These are phyloP conservation scores for Glycine soja DNA, from an alignment of 306 rosid species.

Conservation along the genomic window DNA sequence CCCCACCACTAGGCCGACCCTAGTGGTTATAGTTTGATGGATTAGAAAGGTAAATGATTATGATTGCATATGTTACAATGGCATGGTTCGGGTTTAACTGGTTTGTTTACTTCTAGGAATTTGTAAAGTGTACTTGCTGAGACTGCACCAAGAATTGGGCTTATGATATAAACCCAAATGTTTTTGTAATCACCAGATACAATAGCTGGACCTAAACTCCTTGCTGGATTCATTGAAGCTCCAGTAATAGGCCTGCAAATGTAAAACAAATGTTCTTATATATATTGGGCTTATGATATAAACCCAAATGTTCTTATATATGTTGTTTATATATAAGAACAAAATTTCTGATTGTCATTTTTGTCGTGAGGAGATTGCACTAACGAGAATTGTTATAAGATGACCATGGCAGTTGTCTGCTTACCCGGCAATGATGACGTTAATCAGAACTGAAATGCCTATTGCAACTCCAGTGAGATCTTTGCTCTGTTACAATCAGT, in stretches of 20 bases:
- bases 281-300: no score
- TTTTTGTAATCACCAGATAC: slow-evolving; percentile 45
- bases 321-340: neutral
- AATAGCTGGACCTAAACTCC: slow-evolving; percentile 66
- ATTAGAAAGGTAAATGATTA: slow-evolving; percentile 25
- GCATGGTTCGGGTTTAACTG: slow-evolving; percentile 30
- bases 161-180: slow-evolving; percentile 52
- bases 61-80: slow-evolving; percentile 13
- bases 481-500: slow-evolving; percentile 48
- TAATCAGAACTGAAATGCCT: slow-evolving; percentile 56
- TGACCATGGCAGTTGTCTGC: neutral
- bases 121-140: slow-evolving; percentile 50
- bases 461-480: slow-evolving; percentile 59
- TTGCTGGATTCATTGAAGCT: slow-evolving; percentile 69
- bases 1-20: no score
- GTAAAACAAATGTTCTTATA: no score
- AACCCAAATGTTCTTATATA: no score
- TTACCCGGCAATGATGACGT: slow-evolving; percentile 56
- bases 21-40: neutral
- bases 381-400: slow-evolving; percentile 22
- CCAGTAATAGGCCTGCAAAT: slow-evolving; percentile 63
- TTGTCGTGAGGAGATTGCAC: neutral
- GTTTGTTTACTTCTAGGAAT: slow-evolving; percentile 44
- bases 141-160: slow-evolving; percentile 54
- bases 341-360: neutral